Base-by-base conservation (phyloP, 179 eudicot species). In the Corrigiola litoralis region DNA sequence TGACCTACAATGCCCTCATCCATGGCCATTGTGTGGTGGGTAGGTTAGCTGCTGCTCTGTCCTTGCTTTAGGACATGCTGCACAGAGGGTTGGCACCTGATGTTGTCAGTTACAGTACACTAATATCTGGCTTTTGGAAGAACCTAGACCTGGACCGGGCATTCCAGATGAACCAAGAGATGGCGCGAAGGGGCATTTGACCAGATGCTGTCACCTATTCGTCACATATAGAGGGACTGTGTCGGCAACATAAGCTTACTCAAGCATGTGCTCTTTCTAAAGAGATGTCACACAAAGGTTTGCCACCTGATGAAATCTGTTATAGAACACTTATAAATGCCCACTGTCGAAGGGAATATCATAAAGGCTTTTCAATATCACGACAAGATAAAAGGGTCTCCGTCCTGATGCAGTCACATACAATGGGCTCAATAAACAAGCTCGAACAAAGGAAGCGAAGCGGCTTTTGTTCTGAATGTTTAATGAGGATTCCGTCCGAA, bases 351-450 rank as follows among this genome's bases (percentile, higher is more conserved):
- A 81, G 96, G 96, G 45, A 81, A 94, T 68, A 55, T 86, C 9
- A 66, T 57, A 54, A 80, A 73, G 60, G 99, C 99, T 57, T 65
- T 90, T 69, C 64, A 61, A 69, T 76, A 90, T 70, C 99, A 94
- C 58, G 80, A 81, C 55, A 94, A 90, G 71, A 94, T 94, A 97
- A 75, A 83, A 81, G 63, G 95, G 94, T 28, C 79, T 87, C 58
- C 81, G 90, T 66, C 95, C 99, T 11, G 99, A 94, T 80, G 82
- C 71, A 44, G 99, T 94, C 24, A 90, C 97, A 9, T 90, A 90
- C 79, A 87, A 94, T 48, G 99, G 99, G 66, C 89, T 94, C 44
- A 84, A 73, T 74, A 94, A 86, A 69, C 90, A 87, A 78, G 90
- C 92, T 58, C 86, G 89, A 58, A 84, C 81, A 17, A 88, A 73